A percentile compares a stretch with the other conserved stretches of the same genome.
These are phyloP conservation scores for Phaeosphaeria sp. DNA, from an alignment of 2,329 filamentous ascomycete genomes.

Conservation along the genomic window DNA sequence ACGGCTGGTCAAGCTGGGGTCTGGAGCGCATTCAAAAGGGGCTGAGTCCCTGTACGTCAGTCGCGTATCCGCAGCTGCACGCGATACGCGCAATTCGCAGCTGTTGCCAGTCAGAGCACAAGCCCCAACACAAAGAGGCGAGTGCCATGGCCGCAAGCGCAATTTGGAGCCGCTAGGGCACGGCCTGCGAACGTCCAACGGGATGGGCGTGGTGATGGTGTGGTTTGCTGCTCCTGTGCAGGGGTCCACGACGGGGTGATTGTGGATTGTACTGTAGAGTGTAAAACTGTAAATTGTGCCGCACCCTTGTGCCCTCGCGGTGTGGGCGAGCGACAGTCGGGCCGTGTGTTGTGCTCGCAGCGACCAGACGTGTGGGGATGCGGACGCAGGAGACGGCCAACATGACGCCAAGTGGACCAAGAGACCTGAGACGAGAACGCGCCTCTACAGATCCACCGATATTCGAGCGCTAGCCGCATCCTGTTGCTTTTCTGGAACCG, in stretches of 20 bases:
- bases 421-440: neutral
- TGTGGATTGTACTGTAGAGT: neutral
- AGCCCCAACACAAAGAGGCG: constrained; percentile 3
- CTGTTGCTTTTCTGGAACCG: neutral
- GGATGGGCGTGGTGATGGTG: neutral
- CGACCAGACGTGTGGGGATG: neutral
- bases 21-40: constrained; percentile 3
- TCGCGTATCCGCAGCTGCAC: neutral
- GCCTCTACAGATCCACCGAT: neutral
- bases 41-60: constrained; percentile 3
- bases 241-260: neutral
- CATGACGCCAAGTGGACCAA: neutral
- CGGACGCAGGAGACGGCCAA: neutral
- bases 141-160: neutral
- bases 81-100: neutral
- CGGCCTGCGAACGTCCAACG: neutral
- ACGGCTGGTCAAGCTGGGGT: neutral
- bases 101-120: neutral
- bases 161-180: neutral
- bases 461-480: neutral
- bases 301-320: no score
- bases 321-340: neutral
- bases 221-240: neutral
- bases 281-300: no score
- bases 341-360: neutral